Evolutionary conservation across 2,329 filamentous ascomycete genomes (phyloP), one percentile per base, ranked within the genome.

Genomic region (Trichoderma gracile): DNA sequence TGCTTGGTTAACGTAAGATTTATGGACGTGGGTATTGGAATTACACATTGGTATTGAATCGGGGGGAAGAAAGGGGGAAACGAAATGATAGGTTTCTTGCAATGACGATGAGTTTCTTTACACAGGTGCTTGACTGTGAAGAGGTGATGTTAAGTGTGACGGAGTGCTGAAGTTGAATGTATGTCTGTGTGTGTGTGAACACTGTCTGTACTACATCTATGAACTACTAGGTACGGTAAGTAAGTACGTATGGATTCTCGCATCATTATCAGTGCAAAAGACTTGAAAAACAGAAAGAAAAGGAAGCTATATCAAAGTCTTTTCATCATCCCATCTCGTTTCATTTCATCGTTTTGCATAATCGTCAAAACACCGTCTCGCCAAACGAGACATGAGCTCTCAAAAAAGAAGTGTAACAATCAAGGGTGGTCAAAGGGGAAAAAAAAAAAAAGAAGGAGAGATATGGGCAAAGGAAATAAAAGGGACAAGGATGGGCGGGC

Each of bases 201-300:
- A 59, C 56, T 23, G 47, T 55, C 19, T 59, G 15, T 59, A 47
- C 56, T 59, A 59, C 56, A 59, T 59, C 56, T 59, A 59, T 59
- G 30, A 42, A 59, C 43, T 33, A 49, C n/a, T n/a, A n/a, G n/a
- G n/a, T n/a, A n/a, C n/a, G n/a, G n/a, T n/a, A n/a, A n/a, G n/a
- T n/a, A n/a, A n/a, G n/a, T n/a, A n/a, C 47, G 7, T 33, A 49
- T 30, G 27, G 14, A 59, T 59, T 59, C 49, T 25, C 19, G 27
- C n/a, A 59, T 59, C 40, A 59, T 58, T 46, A 46, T 38, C 45
- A 27, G 21, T 25, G 17, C 6, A 43, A n/a, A n/a, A 43, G 17
- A 43, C 8, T 30, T 6, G 6, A 2, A 43, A 43, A 43, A 43
- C 5, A 7, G 17, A 9, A n/a, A n/a, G 5, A 2, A n/a, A 43